Conservation (phyloP, 768 basidiomycete genomes). For the Fomitopsis pulvina region DNA sequence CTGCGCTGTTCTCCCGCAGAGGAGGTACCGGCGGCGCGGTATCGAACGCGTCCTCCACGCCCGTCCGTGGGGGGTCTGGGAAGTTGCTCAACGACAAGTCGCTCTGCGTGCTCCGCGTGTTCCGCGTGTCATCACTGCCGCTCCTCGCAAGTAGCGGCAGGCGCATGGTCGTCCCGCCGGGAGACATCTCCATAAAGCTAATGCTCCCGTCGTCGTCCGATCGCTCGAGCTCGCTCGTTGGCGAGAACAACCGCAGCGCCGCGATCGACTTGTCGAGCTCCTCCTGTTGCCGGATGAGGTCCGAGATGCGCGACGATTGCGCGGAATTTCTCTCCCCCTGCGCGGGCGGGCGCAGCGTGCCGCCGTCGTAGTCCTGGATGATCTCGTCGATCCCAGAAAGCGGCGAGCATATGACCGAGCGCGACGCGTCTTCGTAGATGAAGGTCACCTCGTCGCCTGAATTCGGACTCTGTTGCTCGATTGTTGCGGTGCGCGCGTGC, state of each 20-base stretch:
- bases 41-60: conserved; percentile 7
- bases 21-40: background rate
- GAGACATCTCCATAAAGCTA: no score
- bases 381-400: conserved; percentile 40
- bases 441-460: background rate
- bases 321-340: conserved; percentile 12
- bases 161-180: no score
- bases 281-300: conserved; percentile 51
- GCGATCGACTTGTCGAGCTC: conserved; percentile 63
- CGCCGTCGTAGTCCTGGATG: conserved; percentile 6
- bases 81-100: conserved; percentile 72
- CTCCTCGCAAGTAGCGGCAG: no score
- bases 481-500: background rate
- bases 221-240: background rate
- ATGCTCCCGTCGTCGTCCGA: background rate
- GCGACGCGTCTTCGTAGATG: background rate
- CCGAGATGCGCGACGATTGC: conserved; percentile 22
- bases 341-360: conserved; percentile 1
- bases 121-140: conserved; percentile 2
- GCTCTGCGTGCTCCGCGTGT: conserved; percentile 21
- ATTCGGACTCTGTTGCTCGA: background rate
- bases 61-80: conserved; percentile 49
- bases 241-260: conserved; percentile 39
- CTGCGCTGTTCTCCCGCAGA: background rate
- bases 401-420: conserved; percentile 29